Conservation (phyloP, 1,284 basidiomycete species). For the Porodaedalea pini region DNA sequence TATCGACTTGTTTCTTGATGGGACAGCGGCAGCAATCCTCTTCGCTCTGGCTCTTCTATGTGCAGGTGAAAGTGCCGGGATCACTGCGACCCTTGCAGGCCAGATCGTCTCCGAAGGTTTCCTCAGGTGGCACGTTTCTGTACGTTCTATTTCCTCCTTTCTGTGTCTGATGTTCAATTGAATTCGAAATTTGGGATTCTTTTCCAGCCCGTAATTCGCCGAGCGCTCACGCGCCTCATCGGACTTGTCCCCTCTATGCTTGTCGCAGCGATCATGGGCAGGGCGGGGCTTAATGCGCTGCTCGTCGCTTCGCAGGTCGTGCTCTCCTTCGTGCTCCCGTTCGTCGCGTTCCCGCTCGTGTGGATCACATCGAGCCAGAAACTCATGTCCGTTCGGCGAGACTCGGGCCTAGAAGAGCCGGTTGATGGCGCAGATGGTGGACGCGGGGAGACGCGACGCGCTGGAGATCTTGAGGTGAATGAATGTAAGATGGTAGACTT, state of each 20-base stretch:
- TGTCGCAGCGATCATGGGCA: slow-evolving; percentile 75
- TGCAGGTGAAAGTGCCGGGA: slow-evolving; percentile 87
- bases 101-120: slow-evolving; percentile 95
- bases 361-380: slow-evolving; percentile 67
- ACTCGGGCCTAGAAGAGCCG: slow-evolving; percentile 8
- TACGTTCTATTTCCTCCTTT: slow-evolving; percentile 34
- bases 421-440: slow-evolving; percentile 6
- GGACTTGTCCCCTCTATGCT: slow-evolving; percentile 82
- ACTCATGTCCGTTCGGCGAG: slow-evolving; percentile 60
- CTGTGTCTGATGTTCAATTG: slow-evolving; percentile 5
- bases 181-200: slow-evolving; percentile 4
- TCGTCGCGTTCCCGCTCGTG: slow-evolving; percentile 78
- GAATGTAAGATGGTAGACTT: slow-evolving; percentile 46
- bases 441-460: slow-evolving; percentile 14
- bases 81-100: slow-evolving; percentile 91
- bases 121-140: slow-evolving; percentile 84
- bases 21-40: slow-evolving; percentile 70
- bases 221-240: slow-evolving; percentile 80
- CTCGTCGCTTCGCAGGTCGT: slow-evolving; percentile 88
- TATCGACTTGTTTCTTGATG: background rate
- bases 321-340: slow-evolving; percentile 85
- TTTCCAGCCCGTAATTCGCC: slow-evolving; percentile 68
- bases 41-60: slow-evolving; percentile 85
- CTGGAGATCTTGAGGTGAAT: slow-evolving; percentile 13
- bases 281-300: slow-evolving; percentile 73